Conservation (phyloP, 768 basidiomycete species). For the Clitopilus passeckerianus region DNA sequence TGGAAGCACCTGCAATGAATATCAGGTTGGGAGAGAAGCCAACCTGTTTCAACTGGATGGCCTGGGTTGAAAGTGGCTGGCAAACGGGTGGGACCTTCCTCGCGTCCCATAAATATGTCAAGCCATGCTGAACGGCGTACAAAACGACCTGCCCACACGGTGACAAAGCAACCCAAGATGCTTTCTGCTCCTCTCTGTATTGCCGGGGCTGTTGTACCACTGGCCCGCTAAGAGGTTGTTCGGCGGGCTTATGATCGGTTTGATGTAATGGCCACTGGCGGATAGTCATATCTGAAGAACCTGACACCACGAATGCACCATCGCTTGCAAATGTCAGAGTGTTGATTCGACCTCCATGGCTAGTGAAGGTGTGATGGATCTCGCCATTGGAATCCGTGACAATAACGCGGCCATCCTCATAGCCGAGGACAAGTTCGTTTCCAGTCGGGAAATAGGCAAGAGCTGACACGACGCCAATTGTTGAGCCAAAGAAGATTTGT, state of each 20-base stretch:
- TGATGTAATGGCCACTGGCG: background rate
- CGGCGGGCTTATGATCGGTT: no score
- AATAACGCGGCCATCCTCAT: background rate
- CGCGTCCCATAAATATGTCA: background rate
- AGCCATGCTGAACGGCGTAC: background rate
- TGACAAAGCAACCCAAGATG: background rate
- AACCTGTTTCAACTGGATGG: background rate
- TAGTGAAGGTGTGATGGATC: background rate
- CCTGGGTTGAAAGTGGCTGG: background rate
- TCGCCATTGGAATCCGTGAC: background rate
- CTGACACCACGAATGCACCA: background rate
- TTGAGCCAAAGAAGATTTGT: no score
- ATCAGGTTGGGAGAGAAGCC: background rate
- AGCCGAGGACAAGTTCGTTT: no score
- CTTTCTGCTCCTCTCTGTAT: background rate
- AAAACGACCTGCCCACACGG: background rate
- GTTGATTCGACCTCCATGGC: background rate
- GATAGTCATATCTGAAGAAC: background rate
- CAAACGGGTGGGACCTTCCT: background rate
- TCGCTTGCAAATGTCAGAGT: background rate
- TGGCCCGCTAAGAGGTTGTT: no score
- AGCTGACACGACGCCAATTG: no score
- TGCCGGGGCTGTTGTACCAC: background rate
- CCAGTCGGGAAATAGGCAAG: no score
- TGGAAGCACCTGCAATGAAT: background rate